Evolutionary conservation across 2,329 filamentous ascomycete genomes (phyloP), one percentile per base, ranked within the genome.

Genomic region (Domatiomyces globalis): DNA sequence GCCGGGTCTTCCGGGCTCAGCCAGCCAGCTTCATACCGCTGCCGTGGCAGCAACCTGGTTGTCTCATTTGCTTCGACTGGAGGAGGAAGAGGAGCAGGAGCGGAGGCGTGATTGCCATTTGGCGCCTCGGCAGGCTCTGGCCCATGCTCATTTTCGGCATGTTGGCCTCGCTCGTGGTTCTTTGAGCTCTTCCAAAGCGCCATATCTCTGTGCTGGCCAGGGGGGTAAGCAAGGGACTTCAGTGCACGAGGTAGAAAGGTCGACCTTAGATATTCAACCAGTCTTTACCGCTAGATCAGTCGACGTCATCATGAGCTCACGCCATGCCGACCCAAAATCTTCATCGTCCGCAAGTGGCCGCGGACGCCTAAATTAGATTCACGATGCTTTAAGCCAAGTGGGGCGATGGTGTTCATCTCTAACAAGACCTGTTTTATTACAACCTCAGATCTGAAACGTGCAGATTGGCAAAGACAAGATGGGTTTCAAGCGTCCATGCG

Each of bases 1-100:
- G 85, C 85, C 64, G 85, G 85, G 64, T 89, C 85, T 71, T 88
- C 84, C 10, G 85, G 84, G 61, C 83, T 84, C 50, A 89, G 72
- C 61, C 83, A 88, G 48, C 73, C 75, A 63, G 84, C 70, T 52
- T 80, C 77, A 61, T 81, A 83, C 39, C 82, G 81, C 25, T 54
- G 57, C 27, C 50, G 54, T 49, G 57, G 56, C 22, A 94, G 75
- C 58, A 94, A 73, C 27, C 84, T 77, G 42, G 79, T 80, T 55
- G 77, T 68, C 66, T 84, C 81, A 55, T 77, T 74, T 19, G 77
- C 71, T 51, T 80, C 73, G 46, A 33, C 45, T 5, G 8, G 45
- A 18, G 20, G 48, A 33, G 20, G 68, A 62, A 49, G 53, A 49
- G 18, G 27, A 27, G 5, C 39, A n/a, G 18, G 7, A n/a, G 9